Conservation (phyloP, 495 filamentous ascomycete genomes). For the Penicillium lagena region DNA sequence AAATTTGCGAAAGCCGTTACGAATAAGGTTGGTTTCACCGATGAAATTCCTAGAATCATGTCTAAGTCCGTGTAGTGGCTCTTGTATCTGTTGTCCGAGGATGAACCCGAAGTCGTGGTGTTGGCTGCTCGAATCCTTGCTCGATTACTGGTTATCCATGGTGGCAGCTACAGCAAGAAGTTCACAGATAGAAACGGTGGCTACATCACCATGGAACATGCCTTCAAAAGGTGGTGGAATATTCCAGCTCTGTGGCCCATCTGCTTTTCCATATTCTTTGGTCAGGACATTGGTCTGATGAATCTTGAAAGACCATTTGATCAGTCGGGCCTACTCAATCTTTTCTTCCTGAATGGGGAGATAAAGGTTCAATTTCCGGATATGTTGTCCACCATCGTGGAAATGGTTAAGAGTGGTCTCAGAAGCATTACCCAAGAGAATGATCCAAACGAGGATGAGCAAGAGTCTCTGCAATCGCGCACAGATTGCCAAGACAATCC, state of each 20-base stretch:
- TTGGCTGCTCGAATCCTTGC: conserved; percentile 79
- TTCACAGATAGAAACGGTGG: conserved; percentile 82
- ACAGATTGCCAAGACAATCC: conserved; percentile 1
- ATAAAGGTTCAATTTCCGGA: conserved; percentile 68
- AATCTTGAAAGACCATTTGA: conserved; percentile 69
- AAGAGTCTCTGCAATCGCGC: not conserved
- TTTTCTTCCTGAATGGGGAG: conserved; percentile 50
- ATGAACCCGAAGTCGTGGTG: conserved; percentile 75
- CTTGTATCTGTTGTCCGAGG: conserved; percentile 84
- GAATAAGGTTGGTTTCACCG: conserved; percentile 65
- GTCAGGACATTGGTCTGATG: conserved; percentile 67
- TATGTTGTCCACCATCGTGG: conserved; percentile 71
- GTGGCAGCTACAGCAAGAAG: conserved; percentile 70
- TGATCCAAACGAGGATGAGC: not conserved
- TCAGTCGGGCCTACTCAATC: conserved; percentile 62
- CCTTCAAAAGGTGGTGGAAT: conserved; percentile 85
- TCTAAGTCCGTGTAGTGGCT: conserved; percentile 63
- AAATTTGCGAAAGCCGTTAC: conserved; percentile 94
- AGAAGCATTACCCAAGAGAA: conserved; percentile 36
- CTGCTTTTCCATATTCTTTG: conserved; percentile 85
- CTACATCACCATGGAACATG: conserved; percentile 73
- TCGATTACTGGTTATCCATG: conserved; percentile 76
- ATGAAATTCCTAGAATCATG: not conserved
- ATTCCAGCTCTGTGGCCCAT: conserved; percentile 79
- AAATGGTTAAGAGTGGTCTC: conserved; percentile 81